Conservation (phyloP, 78 protist species). For the Anaeramoeba ignava region DNA sequence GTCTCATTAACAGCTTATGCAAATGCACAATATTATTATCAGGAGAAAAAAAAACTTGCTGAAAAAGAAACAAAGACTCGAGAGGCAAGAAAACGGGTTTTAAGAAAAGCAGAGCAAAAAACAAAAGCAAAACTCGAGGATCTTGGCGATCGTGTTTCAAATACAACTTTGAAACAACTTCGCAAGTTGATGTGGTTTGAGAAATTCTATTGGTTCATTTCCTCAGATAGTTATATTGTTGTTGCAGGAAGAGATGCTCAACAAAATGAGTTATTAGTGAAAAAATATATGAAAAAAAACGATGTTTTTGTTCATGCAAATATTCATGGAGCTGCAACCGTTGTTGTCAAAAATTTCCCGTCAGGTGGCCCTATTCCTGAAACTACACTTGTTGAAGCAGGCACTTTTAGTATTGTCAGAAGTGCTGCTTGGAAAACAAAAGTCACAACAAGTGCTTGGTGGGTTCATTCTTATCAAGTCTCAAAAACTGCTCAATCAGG, state of each 20-base stretch:
- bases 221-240: constrained; percentile 65
- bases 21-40: constrained; percentile 62
- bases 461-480: constrained; percentile 80
- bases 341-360: constrained; percentile 18
- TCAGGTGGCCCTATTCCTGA: constrained; percentile 37
- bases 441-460: constrained; percentile 66
- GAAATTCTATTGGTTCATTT: constrained; percentile 88
- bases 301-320: constrained; percentile 91
- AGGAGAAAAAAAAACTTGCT: constrained; percentile 39
- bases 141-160: constrained; percentile 7
- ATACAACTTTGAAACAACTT: constrained; percentile 24
- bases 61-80: constrained; percentile 57
- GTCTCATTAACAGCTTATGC: constrained; percentile 56
- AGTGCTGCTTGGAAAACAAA: constrained; percentile 81
- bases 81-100: constrained; percentile 42
- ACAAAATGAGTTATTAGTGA: constrained; percentile 79
- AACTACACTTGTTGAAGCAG: constrained; percentile 58
- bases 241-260: constrained; percentile 80
- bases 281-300: constrained; percentile 18
- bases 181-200: constrained; percentile 88
- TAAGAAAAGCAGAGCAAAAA: constrained; percentile 42
- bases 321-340: constrained; percentile 69
- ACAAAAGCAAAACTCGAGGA: constrained; percentile 10
- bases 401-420: constrained; percentile 40
- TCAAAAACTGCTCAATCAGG: constrained; percentile 86